Percentiles rank a stretch among this genome's conserved stretches.
Evolutionary conservation across 176 grass and related monocot species (phyloP).

Genomic region (Calamus simplicifolius): DNA sequence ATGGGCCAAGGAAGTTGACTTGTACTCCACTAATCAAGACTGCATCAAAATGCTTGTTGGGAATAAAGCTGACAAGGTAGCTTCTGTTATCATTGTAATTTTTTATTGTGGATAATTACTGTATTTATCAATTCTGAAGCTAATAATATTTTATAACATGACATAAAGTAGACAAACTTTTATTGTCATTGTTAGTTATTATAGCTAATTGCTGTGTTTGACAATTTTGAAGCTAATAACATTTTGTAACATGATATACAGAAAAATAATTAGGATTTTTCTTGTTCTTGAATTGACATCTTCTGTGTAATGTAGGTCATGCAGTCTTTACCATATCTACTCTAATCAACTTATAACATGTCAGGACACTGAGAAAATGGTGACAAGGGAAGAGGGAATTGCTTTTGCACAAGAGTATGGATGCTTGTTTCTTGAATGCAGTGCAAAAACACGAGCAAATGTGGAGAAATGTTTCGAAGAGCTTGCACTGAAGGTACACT

Average conservation of each 20-base stretch:
- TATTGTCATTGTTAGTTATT: too few relatives aligned
- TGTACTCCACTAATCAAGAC: conserved; percentile 70
- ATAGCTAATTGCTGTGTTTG: too few relatives aligned
- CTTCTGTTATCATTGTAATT: too few relatives aligned
- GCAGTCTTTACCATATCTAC: conserved; percentile 1
- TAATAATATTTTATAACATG: too few relatives aligned
- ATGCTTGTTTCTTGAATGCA: conserved; percentile 84
- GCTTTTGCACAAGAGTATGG: conserved; percentile 72
- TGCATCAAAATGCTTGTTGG: conserved; percentile 93
- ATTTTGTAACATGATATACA: too few relatives aligned
- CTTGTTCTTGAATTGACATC: background rate
- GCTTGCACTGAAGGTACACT: conserved; percentile 77
- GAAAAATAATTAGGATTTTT: too few relatives aligned
- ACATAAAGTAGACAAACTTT: too few relatives aligned
- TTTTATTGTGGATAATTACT: too few relatives aligned
- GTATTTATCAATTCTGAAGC: too few relatives aligned
- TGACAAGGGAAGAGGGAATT: conserved; percentile 88
- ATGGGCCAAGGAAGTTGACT: conserved; percentile 87
- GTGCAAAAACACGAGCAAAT: conserved; percentile 85
- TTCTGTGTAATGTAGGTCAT: background rate
- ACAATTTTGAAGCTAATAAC: too few relatives aligned
- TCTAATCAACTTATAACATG: background rate
- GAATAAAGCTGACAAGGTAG: conserved; percentile 97
- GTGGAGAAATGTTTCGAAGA: conserved; percentile 96
- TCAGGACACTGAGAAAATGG: conserved; percentile 68